Conservation (phyloP, 495 filamentous ascomycete genomes). For the Tuber borchii region DNA sequence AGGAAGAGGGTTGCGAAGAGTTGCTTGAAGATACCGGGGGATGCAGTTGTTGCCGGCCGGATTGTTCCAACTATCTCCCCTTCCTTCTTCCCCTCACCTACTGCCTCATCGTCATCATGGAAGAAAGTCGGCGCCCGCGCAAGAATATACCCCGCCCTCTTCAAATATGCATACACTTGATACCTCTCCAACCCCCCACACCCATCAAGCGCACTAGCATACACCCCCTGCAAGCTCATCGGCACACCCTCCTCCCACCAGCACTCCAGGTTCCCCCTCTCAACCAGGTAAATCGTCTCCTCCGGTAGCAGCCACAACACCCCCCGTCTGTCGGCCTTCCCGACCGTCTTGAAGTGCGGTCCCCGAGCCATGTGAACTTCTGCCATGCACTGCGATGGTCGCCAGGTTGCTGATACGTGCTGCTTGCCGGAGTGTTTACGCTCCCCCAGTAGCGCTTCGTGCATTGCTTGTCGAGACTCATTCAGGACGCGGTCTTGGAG, state of each 20-base stretch:
- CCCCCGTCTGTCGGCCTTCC: slow-evolving; percentile 52
- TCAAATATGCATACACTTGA: slow-evolving; percentile 76
- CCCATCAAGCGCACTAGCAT: slow-evolving; percentile 64
- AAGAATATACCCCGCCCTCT: slow-evolving; percentile 74
- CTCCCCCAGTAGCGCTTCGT: slow-evolving; percentile 59
- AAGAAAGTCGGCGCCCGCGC: slow-evolving; percentile 57
- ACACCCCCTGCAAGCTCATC: slow-evolving; percentile 83
- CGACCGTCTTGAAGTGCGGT: slow-evolving; percentile 54
- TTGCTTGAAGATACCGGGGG: slow-evolving; percentile 9
- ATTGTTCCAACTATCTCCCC: slow-evolving; percentile 5
- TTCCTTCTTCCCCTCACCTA: neutral
- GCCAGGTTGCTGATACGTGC: slow-evolving; percentile 36
- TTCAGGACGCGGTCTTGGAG: slow-evolving; percentile 69
- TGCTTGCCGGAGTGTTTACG: slow-evolving; percentile 32
- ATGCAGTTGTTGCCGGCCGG: neutral
- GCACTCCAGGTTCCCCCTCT: slow-evolving; percentile 77
- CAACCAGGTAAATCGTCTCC: slow-evolving; percentile 80
- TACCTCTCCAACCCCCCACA: slow-evolving; percentile 69
- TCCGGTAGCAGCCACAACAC: slow-evolving; percentile 81
- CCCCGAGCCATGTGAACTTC: slow-evolving; percentile 49
- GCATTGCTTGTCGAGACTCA: slow-evolving; percentile 81
- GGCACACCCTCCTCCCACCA: slow-evolving; percentile 69
- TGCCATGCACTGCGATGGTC: slow-evolving; percentile 37
- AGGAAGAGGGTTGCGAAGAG: slow-evolving; percentile 37
- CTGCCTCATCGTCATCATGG: slow-evolving; percentile 38